Evolutionary conservation across 768 basidiomycete genomes (phyloP).

Genomic region (Coprinellus aureogranulatus): DNA sequence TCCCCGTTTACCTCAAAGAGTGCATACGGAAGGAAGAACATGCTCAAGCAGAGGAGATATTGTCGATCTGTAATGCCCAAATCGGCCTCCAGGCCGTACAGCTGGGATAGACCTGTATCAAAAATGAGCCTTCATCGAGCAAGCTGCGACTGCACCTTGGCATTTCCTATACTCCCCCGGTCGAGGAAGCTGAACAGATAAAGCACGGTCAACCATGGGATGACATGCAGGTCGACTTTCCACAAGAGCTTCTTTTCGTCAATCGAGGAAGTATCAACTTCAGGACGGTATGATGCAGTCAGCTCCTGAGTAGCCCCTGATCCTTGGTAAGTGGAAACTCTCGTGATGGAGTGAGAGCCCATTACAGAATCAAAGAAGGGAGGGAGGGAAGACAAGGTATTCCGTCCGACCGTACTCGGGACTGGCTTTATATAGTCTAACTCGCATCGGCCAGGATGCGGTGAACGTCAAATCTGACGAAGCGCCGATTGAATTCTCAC

Average conservation of each 20-base stretch:
- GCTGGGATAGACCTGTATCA: slow-evolving; percentile 28
- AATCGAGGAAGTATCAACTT: slow-evolving; percentile 50
- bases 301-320: slow-evolving; percentile 9
- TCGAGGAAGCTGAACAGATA: slow-evolving; percentile 75
- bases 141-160: slow-evolving; percentile 45
- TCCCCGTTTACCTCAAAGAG: slow-evolving; percentile 53
- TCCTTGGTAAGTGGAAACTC: not conserved
- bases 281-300: slow-evolving; percentile 40
- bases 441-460: too few species aligned
- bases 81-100: slow-evolving; percentile 58
- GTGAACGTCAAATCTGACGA: too few species aligned
- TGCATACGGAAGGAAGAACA: slow-evolving; percentile 77
- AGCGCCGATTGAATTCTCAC: too few species aligned
- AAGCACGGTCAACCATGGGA: slow-evolving; percentile 74
- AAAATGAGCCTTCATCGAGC: not conserved
- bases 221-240: slow-evolving; percentile 62
- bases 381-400: too few species aligned
- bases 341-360: not conserved
- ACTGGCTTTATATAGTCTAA: too few species aligned
- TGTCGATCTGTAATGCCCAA: slow-evolving; percentile 60
- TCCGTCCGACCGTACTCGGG: too few species aligned
- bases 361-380: not conserved
- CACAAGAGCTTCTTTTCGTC: slow-evolving; percentile 56
- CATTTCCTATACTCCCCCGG: slow-evolving; percentile 70
- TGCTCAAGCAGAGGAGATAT: slow-evolving; percentile 64